Base-by-base conservation (phyloP, 257 asterid genomes). In the Perilla frutescens region DNA sequence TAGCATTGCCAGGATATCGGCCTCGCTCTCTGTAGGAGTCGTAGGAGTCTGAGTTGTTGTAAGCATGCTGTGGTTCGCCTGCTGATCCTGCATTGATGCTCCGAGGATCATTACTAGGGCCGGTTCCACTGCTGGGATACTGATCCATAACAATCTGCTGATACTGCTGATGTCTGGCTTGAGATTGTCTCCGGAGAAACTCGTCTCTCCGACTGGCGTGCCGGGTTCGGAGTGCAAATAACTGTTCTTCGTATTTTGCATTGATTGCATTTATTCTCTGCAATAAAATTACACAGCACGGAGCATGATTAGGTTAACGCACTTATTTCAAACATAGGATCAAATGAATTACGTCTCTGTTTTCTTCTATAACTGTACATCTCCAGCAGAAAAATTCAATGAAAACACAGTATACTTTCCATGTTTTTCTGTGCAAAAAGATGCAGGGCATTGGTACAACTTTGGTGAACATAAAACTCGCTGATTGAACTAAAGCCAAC, bases 241-340 rank as follows among this genome's bases (percentile, higher is more conserved):
- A 81, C 70, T 84, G 97, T 78, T 89, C 97, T 51, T 91, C 89
- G 59, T 87, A 86, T 72, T 86, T 84, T 29, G 74, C 71, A 15
- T 89, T 86, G 83, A 91, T 91, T 49, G 82, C 70, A 71, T 83
- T 87, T 83, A 91, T 81, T 78, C 80, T 86, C 96, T 87, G 90
- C 70, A 78, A 62, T 37, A 45, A 9, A 13, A 61, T 34, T 31
- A 26, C 15, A 57, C 44, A 32, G 37, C 57, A 60, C 7, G 58
- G 61, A n/a, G 41, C 64, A 48, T 48, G 59, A 49, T 57, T 14
- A 66, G 49, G 63, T 29, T 36, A 47, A 55, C 47, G 29, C 12
- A 55, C 47, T 29, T 12, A 53, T 62, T 62, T 73, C 56, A 44
- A 43, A 31, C 57, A 15, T 48, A 71, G 3, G 3, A 34, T 6